A percentile compares a stretch with the other conserved stretches of the same genome.
Conservation (phyloP, 164 flowering plant species). For the Hamamelis virginiana region DNA sequence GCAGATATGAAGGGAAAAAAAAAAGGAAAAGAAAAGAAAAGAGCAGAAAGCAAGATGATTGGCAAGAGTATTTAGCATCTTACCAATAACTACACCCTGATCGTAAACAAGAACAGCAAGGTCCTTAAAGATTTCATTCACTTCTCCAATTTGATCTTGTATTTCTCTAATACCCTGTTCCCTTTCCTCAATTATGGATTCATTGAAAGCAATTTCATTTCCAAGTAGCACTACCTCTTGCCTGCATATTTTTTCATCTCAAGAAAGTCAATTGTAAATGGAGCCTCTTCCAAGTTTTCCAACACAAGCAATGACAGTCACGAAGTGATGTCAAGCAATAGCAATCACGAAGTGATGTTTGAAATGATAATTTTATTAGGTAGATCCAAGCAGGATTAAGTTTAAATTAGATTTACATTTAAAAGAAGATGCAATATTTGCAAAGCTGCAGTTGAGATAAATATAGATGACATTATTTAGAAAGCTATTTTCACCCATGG, state of each 20-base stretch:
- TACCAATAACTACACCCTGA: constrained; percentile 70
- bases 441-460: too few species aligned
- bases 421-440: too few species aligned
- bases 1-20: background rate
- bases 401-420: too few species aligned
- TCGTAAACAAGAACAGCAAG: constrained; percentile 75
- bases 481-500: too few species aligned
- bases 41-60: background rate
- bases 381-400: too few species aligned
- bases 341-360: too few species aligned
- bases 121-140: constrained; percentile 71
- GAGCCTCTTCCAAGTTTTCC: constrained; percentile 2
- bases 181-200: constrained; percentile 75
- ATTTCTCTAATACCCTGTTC: constrained; percentile 67
- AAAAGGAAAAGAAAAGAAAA: too few species aligned
- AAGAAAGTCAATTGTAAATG: constrained; percentile 6
- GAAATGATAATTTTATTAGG: too few species aligned
- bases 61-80: constrained; percentile 14
- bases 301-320: background rate
- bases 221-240: constrained; percentile 55
- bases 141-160: constrained; percentile 59
- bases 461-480: too few species aligned
- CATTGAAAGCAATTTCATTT: constrained; percentile 71
- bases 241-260: constrained; percentile 31
- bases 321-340: too few species aligned